Evolutionary conservation across 208 protist species (phyloP), one percentile per base, ranked within the genome.

Genomic region (Leishmania aethiopica): DNA sequence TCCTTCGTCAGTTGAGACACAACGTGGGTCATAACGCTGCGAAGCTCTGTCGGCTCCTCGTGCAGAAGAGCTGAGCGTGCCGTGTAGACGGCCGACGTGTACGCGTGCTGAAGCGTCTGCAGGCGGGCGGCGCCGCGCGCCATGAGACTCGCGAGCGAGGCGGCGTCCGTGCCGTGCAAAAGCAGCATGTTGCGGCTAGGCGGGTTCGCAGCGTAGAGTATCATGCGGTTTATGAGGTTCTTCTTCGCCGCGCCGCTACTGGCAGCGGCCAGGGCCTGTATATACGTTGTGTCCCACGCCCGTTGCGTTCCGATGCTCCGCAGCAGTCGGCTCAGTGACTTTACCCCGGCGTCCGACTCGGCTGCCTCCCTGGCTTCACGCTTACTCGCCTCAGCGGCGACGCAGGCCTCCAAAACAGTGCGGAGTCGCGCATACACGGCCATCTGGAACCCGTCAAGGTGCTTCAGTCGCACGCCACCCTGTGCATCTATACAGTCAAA

Each of bases 161-260:
- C 78, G 42, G 51, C 55, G 42, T 94, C 91, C 10, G 73, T 66
- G 69, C 89, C 81, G 79, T 93, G 85, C 51, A 96, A 49, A 5
- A 94, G 45, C 40, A 96, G 83, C 19, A 81, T 81, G 85, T 96
- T 96, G 78, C 93, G 90, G 72, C 93, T 95, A 22, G 88, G 90
- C n/a, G 93, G 93, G 45, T 92, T 91, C n/a, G 91, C 86, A 47
- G 91, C 80, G 83, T 96, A 96, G 3, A 95, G 84, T 45, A 92
- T 79, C 66, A 96, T 80, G 51, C 90, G 90, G 78, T 94, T 92
- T 7, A 84, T 91, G 35, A 96, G 79, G 78, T 79, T 91, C 85
- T 94, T 96, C 79, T 83, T 88, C 6, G 67, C 71, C 3, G 77
- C 70, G 8, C 73, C 70, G 57, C 85, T 72, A 72, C 76, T 71